Evolutionary conservation across 805 yeast genomes (phyloP).

Genomic region (Metschnikowia koreensis): DNA sequence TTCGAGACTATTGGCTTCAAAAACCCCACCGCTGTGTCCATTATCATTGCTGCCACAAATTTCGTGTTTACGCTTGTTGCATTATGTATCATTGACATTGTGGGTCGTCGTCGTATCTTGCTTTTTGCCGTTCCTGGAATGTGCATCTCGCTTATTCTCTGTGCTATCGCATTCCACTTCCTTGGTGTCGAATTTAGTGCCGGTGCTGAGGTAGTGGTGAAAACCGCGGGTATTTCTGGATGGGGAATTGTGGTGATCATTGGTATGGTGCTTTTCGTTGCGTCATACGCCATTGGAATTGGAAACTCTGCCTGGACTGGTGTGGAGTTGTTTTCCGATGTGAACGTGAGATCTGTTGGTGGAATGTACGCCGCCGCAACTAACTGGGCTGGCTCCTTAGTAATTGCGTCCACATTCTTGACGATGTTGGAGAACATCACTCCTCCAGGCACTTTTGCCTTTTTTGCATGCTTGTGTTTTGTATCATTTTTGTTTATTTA

Average conservation of each 20-base stretch:
- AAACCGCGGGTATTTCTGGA: conserved; percentile 53
- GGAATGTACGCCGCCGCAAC: conserved; percentile 87
- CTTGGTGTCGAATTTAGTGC: conserved; percentile 60
- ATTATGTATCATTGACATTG: conserved; percentile 77
- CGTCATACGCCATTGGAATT: conserved; percentile 88
- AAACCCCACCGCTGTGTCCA: conserved; percentile 91
- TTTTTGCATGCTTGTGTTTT: conserved; percentile 80
- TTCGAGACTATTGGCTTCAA: conserved; percentile 87
- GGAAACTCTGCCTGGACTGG: conserved; percentile 99
- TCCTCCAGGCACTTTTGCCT: conserved; percentile 91
- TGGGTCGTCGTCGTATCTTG: conserved; percentile 85
- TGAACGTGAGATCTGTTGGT: conserved; percentile 85
- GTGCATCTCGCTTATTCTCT: conserved; percentile 70
- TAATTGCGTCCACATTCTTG: conserved; percentile 86
- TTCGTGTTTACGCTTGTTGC: conserved; percentile 85
- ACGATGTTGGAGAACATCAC: conserved; percentile 93
- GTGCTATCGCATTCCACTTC: conserved; percentile 91
- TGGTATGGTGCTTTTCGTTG: conserved; percentile 83
- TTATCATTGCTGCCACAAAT: conserved; percentile 92
- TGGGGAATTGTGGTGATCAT: conserved; percentile 90
- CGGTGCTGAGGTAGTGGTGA: conserved; percentile 37
- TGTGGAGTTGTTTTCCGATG: conserved; percentile 89
- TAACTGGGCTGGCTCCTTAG: conserved; percentile 93
- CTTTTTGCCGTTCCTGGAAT: conserved; percentile 82
- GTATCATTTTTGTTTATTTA: conserved; percentile 70